A percentile compares a stretch with the other conserved stretches of the same genome.
Evolutionary conservation across 768 basidiomycete genomes (phyloP).

Genomic region (Cystofilobasidium ferigula): DNA sequence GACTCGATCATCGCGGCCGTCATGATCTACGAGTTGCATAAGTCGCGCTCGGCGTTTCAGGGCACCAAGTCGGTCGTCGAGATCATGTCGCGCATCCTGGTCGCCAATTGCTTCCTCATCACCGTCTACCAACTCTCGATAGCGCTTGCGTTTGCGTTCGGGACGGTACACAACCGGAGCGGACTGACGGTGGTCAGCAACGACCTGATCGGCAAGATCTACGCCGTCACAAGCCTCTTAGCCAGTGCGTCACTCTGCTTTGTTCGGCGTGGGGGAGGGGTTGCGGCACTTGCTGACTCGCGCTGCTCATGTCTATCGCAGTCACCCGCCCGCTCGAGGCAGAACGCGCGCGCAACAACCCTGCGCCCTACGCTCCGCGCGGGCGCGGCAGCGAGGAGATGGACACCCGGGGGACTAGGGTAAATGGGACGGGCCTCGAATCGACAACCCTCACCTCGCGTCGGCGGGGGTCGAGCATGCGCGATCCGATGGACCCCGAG

Average conservation of each 20-base stretch:
- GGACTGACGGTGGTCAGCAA: neutral
- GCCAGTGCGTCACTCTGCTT: neutral
- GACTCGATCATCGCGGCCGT: slow-evolving; percentile 5
- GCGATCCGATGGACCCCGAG: neutral
- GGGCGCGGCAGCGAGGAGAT: neutral
- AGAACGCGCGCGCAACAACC: neutral
- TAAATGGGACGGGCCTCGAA: neutral
- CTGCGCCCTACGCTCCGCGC: neutral
- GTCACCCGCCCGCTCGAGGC: neutral
- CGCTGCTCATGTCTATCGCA: neutral
- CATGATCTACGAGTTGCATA: neutral
- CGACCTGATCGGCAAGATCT: slow-evolving; percentile 7
- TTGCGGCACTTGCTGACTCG: neutral
- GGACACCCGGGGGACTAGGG: too few species aligned
- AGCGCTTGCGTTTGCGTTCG: slow-evolving; percentile 85
- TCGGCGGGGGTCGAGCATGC: neutral
- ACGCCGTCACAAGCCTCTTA: neutral
- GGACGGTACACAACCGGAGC: slow-evolving; percentile 80
- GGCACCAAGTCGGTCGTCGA: slow-evolving; percentile 48
- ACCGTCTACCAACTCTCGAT: slow-evolving; percentile 86
- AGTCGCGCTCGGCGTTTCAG: neutral
- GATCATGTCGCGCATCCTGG: slow-evolving; percentile 71
- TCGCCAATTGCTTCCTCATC: slow-evolving; percentile 87
- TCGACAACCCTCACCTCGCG: neutral
- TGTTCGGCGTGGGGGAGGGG: neutral